Conservation (phyloP, 2,329 filamentous ascomycete species). For the Venturia pyrina region DNA sequence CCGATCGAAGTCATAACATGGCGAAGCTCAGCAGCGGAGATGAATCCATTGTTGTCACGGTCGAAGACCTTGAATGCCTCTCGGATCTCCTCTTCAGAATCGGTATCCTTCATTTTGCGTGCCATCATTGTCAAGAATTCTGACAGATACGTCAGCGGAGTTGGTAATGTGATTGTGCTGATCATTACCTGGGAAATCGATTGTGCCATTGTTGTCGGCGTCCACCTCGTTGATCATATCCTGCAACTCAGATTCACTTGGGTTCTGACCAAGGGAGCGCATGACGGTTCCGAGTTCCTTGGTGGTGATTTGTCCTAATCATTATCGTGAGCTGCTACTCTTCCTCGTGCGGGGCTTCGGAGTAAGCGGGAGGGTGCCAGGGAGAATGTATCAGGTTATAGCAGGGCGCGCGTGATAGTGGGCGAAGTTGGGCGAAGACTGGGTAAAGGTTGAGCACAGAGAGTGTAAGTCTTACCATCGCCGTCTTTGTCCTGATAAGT, state of each 20-base stretch:
- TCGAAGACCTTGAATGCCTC: constrained; percentile 59
- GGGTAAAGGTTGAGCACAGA: neutral
- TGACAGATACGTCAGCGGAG: constrained; percentile 18
- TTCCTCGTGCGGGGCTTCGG: constrained; percentile 1
- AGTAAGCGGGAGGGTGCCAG: constrained; percentile 10
- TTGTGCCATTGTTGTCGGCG: constrained; percentile 53
- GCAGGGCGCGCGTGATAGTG: neutral
- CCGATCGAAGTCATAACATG: constrained; percentile 56
- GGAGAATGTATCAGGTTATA: neutral
- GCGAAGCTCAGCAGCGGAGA: constrained; percentile 51
- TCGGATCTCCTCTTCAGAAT: constrained; percentile 54
- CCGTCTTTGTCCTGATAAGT: constrained; percentile 45
- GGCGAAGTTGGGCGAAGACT: neutral
- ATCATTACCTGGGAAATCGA: constrained; percentile 49
- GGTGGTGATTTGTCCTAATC: constrained; percentile 51
- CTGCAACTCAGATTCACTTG: constrained; percentile 51
- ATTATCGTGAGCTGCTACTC: constrained; percentile 9
- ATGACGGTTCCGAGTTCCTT: constrained; percentile 55
- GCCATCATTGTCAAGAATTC: constrained; percentile 60
- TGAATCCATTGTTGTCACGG: constrained; percentile 55
- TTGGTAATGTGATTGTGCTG: neutral
- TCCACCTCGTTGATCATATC: constrained; percentile 61
- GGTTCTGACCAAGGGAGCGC: constrained; percentile 53
- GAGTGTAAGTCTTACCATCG: constrained; percentile 36
- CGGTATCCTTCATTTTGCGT: constrained; percentile 50